Evolutionary conservation across 192 early-diverging fungal genomes (phyloP), one percentile per base, ranked within the genome.

Genomic region (Chytriomyces confervae): DNA sequence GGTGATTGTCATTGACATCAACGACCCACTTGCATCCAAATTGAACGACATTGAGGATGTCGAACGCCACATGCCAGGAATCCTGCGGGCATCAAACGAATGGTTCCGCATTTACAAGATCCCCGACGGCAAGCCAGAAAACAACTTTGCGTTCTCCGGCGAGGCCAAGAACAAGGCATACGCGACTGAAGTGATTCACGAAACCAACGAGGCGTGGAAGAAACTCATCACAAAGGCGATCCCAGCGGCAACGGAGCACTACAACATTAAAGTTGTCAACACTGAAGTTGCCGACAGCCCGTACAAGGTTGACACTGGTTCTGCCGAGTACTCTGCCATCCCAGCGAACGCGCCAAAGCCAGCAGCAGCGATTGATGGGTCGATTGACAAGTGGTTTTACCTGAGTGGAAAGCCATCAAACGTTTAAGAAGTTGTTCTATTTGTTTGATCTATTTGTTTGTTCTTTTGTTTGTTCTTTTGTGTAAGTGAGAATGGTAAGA

Each of bases 101-200:
- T 99, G 97, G 97, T 99, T 99, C 96, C 93, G 96, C 82, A 97
- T 97, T 89, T 98, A 99, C 94, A 98, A 99, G 89, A 98, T 98
- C 82, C 97, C 97, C 67, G 97, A 99, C 90, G 97, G 96, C 79
- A 98, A 98, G 92, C 95, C 95, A 71, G 96, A 97, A 88, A 99
- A 99, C 92, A 92, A 95, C 89, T 98, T 99, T 88, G 97, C 97
- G 60, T 99, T 99, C 90, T 91, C 88, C 73, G 93, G 89, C 51
- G 89, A 90, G 78, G 89, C 89, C 65, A 90, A 90, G 83, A 90
- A 90, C 86, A 82, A 82, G 73, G 92, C 91, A 69, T 99, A 97
- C 81, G 94, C 97, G 73, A 87, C 83, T 73, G 93, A 98, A 65
- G 86, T 99, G 57, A 85, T 99, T 84, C 87, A 90, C 81, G 96